Percentiles rank a stretch among this genome's conserved stretches.
Evolutionary conservation across 2,329 filamentous ascomycete genomes (phyloP).

Genomic region (Erysiphe pulchra): DNA sequence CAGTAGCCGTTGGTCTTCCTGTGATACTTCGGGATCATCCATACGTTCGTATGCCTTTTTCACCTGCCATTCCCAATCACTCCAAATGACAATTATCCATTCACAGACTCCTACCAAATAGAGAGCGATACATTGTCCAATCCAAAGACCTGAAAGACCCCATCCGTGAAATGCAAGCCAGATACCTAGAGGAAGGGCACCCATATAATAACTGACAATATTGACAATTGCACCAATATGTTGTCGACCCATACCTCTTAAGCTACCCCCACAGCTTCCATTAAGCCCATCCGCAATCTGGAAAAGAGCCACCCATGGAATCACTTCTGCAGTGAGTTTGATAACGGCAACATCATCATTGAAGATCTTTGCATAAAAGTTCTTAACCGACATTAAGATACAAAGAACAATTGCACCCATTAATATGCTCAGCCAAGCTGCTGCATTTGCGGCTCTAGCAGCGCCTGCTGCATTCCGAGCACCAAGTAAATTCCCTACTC

Average conservation of each 20-base stretch:
- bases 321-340: constrained; percentile 44
- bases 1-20: constrained; percentile 1
- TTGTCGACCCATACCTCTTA: constrained; percentile 67
- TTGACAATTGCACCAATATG: constrained; percentile 69
- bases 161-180: constrained; percentile 70
- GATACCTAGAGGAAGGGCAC: constrained; percentile 57
- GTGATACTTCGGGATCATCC: constrained; percentile 16
- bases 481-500: constrained; percentile 60
- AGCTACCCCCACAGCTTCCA: constrained; percentile 55
- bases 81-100: constrained; percentile 55
- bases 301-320: constrained; percentile 72
- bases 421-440: constrained; percentile 45
- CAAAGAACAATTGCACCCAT: constrained; percentile 41
- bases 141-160: constrained; percentile 58
- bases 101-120: constrained; percentile 57
- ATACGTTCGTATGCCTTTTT: constrained; percentile 44
- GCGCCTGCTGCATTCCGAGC: constrained; percentile 39
- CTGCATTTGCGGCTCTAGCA: constrained; percentile 44
- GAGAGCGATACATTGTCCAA: constrained; percentile 58
- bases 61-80: constrained; percentile 54
- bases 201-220: constrained; percentile 59
- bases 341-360: constrained; percentile 54
- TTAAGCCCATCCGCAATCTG: constrained; percentile 78
- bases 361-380: constrained; percentile 55
- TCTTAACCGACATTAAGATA: constrained; percentile 41